These are phyloP conservation scores for Westerdykella ornata DNA, from an alignment of 2,329 filamentous ascomycete species.

Conservation along the genomic window DNA sequence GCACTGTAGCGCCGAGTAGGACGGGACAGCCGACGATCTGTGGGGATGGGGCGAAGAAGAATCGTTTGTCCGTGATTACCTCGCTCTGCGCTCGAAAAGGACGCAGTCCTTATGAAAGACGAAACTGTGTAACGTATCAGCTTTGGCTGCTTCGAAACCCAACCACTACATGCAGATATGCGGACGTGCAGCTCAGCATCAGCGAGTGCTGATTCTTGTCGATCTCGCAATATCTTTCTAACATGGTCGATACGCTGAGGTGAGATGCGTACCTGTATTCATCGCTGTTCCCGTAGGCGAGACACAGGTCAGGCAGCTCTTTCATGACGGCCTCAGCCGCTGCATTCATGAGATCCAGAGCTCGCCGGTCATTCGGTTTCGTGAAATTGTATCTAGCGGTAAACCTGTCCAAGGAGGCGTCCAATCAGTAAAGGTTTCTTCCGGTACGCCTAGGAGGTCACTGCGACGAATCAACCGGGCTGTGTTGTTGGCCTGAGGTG, in stretches of 20 bases:
- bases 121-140: constrained; percentile 56
- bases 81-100: constrained; percentile 78
- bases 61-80: constrained; percentile 43
- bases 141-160: constrained; percentile 13
- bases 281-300: constrained; percentile 91
- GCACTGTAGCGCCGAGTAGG: constrained; percentile 2
- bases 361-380: constrained; percentile 87
- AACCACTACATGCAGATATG: constrained; percentile 1
- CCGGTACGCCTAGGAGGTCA: background rate
- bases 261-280: constrained; percentile 64
- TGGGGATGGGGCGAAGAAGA: constrained; percentile 6
- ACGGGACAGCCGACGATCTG: constrained; percentile 1
- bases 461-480: background rate
- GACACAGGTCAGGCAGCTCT: constrained; percentile 74
- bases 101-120: constrained; percentile 76
- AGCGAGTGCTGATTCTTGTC: constrained; percentile 3
- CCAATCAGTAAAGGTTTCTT: background rate
- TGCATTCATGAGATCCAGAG: constrained; percentile 88
- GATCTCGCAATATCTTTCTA: constrained; percentile 14
- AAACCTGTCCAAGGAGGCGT: constrained; percentile 49
- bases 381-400: constrained; percentile 75
- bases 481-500: background rate
- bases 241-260: constrained; percentile 1
- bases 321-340: constrained; percentile 79
- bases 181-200: constrained; percentile 2